Evolutionary conservation across 106 monocot species (phyloP).

Genomic region (Allium cepa): DNA sequence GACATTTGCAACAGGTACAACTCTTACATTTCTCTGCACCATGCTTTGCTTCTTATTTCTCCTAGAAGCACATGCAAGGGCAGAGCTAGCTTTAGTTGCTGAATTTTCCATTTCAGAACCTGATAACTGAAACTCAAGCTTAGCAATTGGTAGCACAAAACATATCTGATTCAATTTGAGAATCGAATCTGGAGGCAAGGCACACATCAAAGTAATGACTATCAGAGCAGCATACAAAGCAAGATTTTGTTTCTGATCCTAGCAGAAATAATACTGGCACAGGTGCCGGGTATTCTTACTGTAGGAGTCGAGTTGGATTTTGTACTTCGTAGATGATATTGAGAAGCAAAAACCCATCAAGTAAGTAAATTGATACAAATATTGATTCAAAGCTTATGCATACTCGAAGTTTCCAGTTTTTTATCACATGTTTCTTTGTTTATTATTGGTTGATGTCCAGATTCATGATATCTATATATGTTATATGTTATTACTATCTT

Average conservation of each 20-base stretch:
- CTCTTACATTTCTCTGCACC: background rate
- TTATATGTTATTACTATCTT: too few species aligned
- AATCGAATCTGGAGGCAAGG: background rate
- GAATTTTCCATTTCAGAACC: conserved; percentile 1
- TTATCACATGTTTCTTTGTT: too few species aligned
- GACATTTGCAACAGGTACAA: background rate
- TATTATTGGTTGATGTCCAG: too few species aligned
- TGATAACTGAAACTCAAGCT: background rate
- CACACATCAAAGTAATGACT: background rate
- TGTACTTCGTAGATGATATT: background rate
- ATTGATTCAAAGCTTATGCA: too few species aligned
- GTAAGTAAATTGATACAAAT: too few species aligned
- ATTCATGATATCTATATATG: too few species aligned
- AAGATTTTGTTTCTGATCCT: background rate
- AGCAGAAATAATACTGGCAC: background rate
- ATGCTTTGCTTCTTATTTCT: background rate
- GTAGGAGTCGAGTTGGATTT: background rate
- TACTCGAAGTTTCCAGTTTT: too few species aligned
- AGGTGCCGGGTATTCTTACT: background rate
- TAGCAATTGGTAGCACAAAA: conserved; percentile 1
- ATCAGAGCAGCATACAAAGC: conserved; percentile 5
- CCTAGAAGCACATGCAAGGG: background rate
- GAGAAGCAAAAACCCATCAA: conserved; percentile 18
- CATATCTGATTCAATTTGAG: conserved; percentile 8
- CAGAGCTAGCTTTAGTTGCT: conserved; percentile 1